Evolutionary conservation across 768 basidiomycete species (phyloP), one percentile per base, ranked within the genome.

Genomic region (Russula ochroleuca): DNA sequence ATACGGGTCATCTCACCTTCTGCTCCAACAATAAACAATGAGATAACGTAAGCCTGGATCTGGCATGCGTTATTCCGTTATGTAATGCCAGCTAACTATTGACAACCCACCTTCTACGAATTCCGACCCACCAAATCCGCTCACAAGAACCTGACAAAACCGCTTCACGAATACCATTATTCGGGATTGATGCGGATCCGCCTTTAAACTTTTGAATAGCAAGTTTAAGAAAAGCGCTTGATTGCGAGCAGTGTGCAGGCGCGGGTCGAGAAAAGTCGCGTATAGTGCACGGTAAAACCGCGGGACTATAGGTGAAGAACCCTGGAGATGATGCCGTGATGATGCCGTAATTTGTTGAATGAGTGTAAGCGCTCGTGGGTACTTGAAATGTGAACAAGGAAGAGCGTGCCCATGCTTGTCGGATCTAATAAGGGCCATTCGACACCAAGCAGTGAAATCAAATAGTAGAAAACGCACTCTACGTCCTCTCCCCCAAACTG

Each of bases 141-240:
- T 47, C 15, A 45, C 56, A 37, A 63, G 77, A 49, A 93, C 80
- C 74, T 62, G 61, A 49, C 61, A 62, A 25, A 62, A 62, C 13
- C 61, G 54, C 23, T 62, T 62, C 28, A 50, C 61, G 37, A 62
- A 50, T 6, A 54, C 37, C 61, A 57, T 43, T 9, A 41, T n/a
- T 13, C 61, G 61, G 21, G 37, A n/a, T 50, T 50, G 38, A 21
- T 62, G 19, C 1, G 54, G 8, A 57, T 57, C 53, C 11, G 48
- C 38, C 31, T 62, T 56, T 14, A 62, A 31, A 25, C 61, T 56
- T 69, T 92, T 94, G 83, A 95, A 95, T 21, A 98, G 74, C 19
- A 99, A 75, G 72, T 98, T 98, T 60, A 99, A 82, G 74, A 96
- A 98, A 87, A 98, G 90, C 6, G 94, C 94, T 72, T 98, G 94